Evolutionary conservation across 805 yeast species (phyloP).

Genomic region (Candida verbasci): DNA sequence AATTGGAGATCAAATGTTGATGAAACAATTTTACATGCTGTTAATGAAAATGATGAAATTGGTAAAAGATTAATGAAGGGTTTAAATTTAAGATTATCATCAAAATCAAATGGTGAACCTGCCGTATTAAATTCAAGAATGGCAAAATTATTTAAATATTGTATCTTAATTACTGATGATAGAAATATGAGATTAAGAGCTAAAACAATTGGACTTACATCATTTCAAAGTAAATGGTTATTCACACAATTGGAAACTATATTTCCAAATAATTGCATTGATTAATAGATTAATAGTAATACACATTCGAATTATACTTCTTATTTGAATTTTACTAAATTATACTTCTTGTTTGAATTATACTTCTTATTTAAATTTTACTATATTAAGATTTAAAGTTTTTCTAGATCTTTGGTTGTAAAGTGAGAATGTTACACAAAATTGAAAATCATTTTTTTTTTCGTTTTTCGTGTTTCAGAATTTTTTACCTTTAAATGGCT

Average conservation of each 20-base stretch:
- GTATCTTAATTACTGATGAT: conserved; percentile 70
- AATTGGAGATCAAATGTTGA: conserved; percentile 72
- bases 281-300: conserved; percentile 25
- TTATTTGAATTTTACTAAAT: too few species aligned
- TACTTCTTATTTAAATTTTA: too few species aligned
- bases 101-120: conserved; percentile 6
- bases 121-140: conserved; percentile 27
- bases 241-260: conserved; percentile 47
- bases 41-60: conserved; percentile 38
- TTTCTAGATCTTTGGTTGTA: too few species aligned
- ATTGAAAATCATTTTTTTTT: too few species aligned
- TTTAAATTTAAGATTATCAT: conserved; percentile 21
- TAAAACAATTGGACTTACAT: conserved; percentile 49
- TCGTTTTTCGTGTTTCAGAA: too few species aligned
- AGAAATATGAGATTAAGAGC: conserved; percentile 67
- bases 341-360: too few species aligned
- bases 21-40: conserved; percentile 57
- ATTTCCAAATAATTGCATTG: conserved; percentile 49
- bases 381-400: too few species aligned
- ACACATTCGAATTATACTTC: too few species aligned
- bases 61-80: conserved; percentile 40
- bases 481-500: too few species aligned
- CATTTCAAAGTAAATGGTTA: conserved; percentile 59
- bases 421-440: too few species aligned
- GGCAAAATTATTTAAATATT: conserved; percentile 47